These are phyloP conservation scores for Podospora conica DNA, from an alignment of 495 filamentous ascomycete genomes.

Conservation along the genomic window DNA sequence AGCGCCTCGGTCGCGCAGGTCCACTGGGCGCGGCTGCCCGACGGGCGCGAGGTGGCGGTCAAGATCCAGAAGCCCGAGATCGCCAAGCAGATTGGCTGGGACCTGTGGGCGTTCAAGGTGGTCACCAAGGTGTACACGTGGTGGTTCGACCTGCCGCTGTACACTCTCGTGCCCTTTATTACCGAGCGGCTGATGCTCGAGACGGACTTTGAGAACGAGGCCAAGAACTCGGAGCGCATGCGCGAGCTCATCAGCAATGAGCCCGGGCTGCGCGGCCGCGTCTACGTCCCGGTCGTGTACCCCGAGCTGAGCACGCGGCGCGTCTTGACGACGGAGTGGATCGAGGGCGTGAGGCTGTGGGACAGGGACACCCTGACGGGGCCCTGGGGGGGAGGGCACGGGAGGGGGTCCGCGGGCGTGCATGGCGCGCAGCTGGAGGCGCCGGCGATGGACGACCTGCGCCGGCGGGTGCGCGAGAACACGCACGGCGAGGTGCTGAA, in stretches of 20 bases:
- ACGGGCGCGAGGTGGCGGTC: conserved; percentile 85
- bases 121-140: conserved; percentile 70
- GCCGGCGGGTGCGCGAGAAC: conserved; percentile 38
- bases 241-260: conserved; percentile 68
- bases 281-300: conserved; percentile 84
- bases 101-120: conserved; percentile 92
- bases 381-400: conserved; percentile 70
- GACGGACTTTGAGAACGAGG: conserved; percentile 91
- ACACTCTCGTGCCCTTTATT: conserved; percentile 83
- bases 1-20: conserved; percentile 94
- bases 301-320: conserved; percentile 74
- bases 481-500: conserved; percentile 55
- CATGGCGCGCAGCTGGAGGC: conserved; percentile 59
- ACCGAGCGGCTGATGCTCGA: conserved; percentile 80
- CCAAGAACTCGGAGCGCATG: conserved; percentile 81
- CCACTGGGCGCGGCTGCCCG: conserved; percentile 79
- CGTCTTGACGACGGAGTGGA: conserved; percentile 95
- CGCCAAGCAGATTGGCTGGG: conserved; percentile 79
- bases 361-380: conserved; percentile 71
- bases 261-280: conserved; percentile 64
- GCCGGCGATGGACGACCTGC: conserved; percentile 37
- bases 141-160: conserved; percentile 83
- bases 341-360: conserved; percentile 88
- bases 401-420: conserved; percentile 68
- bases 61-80: conserved; percentile 98